phyloP scores from a whole-genome alignment of 2,329 filamentous ascomycete genomes.

The Teratosphaeria nubilosa region DNA sequence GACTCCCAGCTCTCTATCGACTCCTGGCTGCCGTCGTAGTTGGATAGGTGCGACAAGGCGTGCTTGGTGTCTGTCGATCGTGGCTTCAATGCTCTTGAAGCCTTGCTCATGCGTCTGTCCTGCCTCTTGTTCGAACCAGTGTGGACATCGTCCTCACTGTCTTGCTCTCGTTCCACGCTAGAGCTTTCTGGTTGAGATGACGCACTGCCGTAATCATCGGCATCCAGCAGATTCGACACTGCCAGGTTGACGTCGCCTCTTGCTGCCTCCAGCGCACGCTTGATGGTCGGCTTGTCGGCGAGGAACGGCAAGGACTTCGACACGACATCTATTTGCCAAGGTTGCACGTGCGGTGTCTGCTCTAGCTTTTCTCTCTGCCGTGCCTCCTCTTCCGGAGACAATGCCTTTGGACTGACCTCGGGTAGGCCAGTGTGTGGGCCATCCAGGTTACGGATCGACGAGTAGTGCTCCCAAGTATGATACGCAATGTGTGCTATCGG shows the following conservation, averaged over 20 bases:
- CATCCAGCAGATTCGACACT: constrained; percentile 43
- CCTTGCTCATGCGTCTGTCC: constrained; percentile 35
- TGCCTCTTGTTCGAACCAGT: constrained; percentile 45
- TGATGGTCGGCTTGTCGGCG: constrained; percentile 41
- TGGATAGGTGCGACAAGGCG: constrained; percentile 21
- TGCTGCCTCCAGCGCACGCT: constrained; percentile 42
- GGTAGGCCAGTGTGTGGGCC: constrained; percentile 50
- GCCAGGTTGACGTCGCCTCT: constrained; percentile 45
- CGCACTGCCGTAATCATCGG: constrained; percentile 32
- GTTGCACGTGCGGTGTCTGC: constrained; percentile 34
- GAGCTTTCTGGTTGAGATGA: constrained; percentile 37
- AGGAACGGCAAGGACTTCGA: constrained; percentile 42
- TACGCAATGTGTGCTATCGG: constrained; percentile 37
- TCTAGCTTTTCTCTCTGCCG: constrained; percentile 28
- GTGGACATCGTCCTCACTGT: constrained; percentile 39
- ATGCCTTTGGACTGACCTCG: constrained; percentile 30
- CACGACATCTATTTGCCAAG: constrained; percentile 48
- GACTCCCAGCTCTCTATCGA: constrained; percentile 25
- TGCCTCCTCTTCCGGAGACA: constrained; percentile 32
- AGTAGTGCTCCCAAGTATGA: constrained; percentile 56
- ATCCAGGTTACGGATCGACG: constrained; percentile 51
- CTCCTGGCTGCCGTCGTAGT: constrained; percentile 25
- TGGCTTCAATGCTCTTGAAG: constrained; percentile 27
- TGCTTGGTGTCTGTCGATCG: constrained; percentile 19
- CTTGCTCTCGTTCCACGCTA: constrained; percentile 42